phyloP scores from a whole-genome alignment of 2,329 filamentous ascomycete species.

The Zasmidium cellare region DNA sequence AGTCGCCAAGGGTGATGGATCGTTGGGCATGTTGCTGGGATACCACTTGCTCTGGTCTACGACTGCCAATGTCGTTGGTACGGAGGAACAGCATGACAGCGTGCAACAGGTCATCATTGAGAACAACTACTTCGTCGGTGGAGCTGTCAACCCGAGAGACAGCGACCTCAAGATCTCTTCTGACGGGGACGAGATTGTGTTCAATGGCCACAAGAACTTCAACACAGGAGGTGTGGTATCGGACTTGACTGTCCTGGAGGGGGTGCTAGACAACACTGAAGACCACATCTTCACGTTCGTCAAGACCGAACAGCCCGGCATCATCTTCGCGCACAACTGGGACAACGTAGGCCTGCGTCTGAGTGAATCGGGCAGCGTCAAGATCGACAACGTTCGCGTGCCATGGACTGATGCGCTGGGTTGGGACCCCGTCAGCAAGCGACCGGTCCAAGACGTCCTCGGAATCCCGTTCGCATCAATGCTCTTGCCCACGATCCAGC shows the following conservation, averaged over 20 bases:
- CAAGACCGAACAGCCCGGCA: conserved; percentile 57
- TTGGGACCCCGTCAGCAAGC: conserved; percentile 55
- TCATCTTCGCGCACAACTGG: conserved; percentile 62
- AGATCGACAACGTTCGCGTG: conserved; percentile 57
- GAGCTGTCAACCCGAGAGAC: conserved; percentile 65
- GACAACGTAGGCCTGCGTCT: conserved; percentile 64
- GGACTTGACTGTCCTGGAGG: conserved; percentile 66
- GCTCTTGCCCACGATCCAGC: conserved; percentile 64
- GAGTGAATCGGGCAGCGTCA: conserved; percentile 64
- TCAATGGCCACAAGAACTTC: conserved; percentile 65
- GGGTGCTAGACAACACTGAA: conserved; percentile 57
- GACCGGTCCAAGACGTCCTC: conserved; percentile 52
- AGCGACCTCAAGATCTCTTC: conserved; percentile 59
- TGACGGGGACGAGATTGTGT: conserved; percentile 57
- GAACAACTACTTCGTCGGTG: conserved; percentile 67
- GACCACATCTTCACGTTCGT: conserved; percentile 65
- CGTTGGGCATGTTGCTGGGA: conserved; percentile 64
- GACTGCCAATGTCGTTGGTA: conserved; percentile 62
- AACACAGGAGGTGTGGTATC: conserved; percentile 68
- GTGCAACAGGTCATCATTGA: conserved; percentile 58
- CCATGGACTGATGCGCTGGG: conserved; percentile 64
- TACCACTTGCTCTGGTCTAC: conserved; percentile 67
- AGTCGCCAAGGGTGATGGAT: conserved; percentile 64
- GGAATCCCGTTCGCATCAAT: conserved; percentile 57
- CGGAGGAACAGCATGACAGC: conserved; percentile 59